Percentiles rank a stretch among this genome's conserved stretches.
Evolutionary conservation across 495 filamentous ascomycete genomes (phyloP).

Genomic region (Pyronema domesticum): DNA sequence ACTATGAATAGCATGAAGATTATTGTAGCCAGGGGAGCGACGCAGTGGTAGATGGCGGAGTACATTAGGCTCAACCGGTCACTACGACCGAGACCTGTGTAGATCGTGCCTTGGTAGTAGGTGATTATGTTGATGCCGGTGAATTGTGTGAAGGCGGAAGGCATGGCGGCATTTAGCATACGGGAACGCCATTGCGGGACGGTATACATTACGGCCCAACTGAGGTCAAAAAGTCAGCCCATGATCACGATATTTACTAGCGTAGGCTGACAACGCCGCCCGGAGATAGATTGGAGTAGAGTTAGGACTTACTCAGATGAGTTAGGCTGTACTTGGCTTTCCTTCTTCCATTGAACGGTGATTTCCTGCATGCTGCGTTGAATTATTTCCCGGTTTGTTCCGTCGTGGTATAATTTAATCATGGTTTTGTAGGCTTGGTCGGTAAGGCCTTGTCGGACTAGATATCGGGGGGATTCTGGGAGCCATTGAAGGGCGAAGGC

Average conservation of each 20-base stretch:
- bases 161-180: conserved; percentile 26
- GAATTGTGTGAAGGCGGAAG: conserved; percentile 26
- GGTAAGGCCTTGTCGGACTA: conserved; percentile 30
- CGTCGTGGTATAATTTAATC: conserved; percentile 32
- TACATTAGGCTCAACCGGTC: not conserved
- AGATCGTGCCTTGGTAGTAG: conserved; percentile 41
- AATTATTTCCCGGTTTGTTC: conserved; percentile 32
- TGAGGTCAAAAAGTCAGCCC: conserved; percentile 8
- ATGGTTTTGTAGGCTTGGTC: conserved; percentile 32
- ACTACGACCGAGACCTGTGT: conserved; percentile 31
- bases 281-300: conserved; percentile 6
- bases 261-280: not conserved
- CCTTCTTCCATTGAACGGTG: conserved; percentile 5
- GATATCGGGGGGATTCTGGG: conserved; percentile 38
- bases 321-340: conserved; percentile 20
- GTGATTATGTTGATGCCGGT: conserved; percentile 39
- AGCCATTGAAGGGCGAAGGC: conserved; percentile 34
- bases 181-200: conserved; percentile 32
- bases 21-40: not conserved
- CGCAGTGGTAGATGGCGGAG: not conserved
- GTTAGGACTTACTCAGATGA: conserved; percentile 28
- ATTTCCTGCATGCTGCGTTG: conserved; percentile 31
- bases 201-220: conserved; percentile 34
- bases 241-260: not conserved
- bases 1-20: conserved; percentile 1